Base-by-base conservation (phyloP, 2,329 filamentous ascomycete genomes). In the Phyllosticta paracitricarpa region DNA sequence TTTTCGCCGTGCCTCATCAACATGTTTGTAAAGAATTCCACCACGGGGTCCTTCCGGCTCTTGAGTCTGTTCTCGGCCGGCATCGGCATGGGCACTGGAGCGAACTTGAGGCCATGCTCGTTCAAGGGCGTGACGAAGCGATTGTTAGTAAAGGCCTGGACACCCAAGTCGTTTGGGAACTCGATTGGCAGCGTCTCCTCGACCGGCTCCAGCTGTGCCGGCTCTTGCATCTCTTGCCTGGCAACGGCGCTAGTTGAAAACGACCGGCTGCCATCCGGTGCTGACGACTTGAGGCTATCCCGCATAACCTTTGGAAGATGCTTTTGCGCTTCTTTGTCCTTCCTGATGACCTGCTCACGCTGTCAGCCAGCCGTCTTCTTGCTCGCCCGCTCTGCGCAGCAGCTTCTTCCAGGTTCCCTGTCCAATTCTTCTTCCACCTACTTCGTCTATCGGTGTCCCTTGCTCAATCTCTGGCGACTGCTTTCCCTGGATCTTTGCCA, bases 1-100 rank as follows among this genome's bases (percentile, higher is more conserved):
- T 96, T 84, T 79, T 97, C 95, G 68, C 94, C 94, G 75, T 97
- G 84, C 68, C 81, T 81, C 93, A 97, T 99, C 65, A 99, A 76
- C 67, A 96, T 80, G 72, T 91, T 92, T 19, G 91, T 96, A 68
- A 97, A 81, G 78, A 97, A 94, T 66, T 88, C 80, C 56, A 97
- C 80, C 7, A 97, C 81, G 1, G 89, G 85, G 71, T 97, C 89
- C 72, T 97, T 96, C 69, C 94, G 85, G 71, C 89, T 81, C 75
- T 91, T 89, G 68, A 93, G 77, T 75, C 89, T 81, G 62, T 80
- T 75, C 28, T 80, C 78, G 61, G 82, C 81, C 9, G 87, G 82
- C 58, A 91, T 78, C 6, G 88, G 85, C 61, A 86, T 76, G 40
- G 80, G 77, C 1, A 91, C 91, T 64, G 90, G 77, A 3, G 84